Evolutionary conservation across 139 green algal genomes (phyloP), one percentile per base, ranked within the genome.

Genomic region (Chlorella sp.): DNA sequence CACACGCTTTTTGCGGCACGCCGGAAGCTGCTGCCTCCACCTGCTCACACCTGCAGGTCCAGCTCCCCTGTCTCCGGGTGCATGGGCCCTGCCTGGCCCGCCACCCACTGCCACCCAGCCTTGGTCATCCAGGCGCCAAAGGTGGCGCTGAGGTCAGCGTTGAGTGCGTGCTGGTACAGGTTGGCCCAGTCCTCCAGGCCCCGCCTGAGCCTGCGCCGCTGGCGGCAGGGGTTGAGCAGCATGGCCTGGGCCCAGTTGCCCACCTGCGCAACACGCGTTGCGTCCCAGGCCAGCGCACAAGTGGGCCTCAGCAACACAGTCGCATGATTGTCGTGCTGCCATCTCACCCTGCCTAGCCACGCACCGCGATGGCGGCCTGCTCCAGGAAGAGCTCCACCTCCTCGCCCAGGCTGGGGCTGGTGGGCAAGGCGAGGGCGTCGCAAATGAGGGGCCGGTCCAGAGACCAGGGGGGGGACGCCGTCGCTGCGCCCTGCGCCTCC

Each of bases 101-200:
- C 49, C 31, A 36, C 1, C 81, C 81, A 91, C 10, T 27, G 31
- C 72, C 74, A 87, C 23, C 80, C 78, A 14, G 62, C 49, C 27
- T 50, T 42, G 22, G 35, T 29, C 71, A 83, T 73, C 65, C 72
- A 87, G 1, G 68, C 68, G 3, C 33, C 6, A 22, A 91, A 76
- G 6, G 20, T 70, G 0, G 72, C 55, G 24, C 34, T 63, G 17
- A 34, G 62, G 34, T 94, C 90, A 0, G 89, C 90, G 23, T 88
- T 90, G 24, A 84, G 33, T 0, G 82, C 91, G 64, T 96, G 91
- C 63, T 93, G 79, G 68, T 84, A 80, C 60, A 96, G 82, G 77
- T 93, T 84, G 62, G 42, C 70, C 91, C 89, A 95, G 77, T 96
- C 91, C 55, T 93, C 87, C 60, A 95, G 50, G 26, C 81, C 75